phyloP scores from a whole-genome alignment of 2,329 filamentous ascomycete species.

The Lachnellula hyalina region DNA sequence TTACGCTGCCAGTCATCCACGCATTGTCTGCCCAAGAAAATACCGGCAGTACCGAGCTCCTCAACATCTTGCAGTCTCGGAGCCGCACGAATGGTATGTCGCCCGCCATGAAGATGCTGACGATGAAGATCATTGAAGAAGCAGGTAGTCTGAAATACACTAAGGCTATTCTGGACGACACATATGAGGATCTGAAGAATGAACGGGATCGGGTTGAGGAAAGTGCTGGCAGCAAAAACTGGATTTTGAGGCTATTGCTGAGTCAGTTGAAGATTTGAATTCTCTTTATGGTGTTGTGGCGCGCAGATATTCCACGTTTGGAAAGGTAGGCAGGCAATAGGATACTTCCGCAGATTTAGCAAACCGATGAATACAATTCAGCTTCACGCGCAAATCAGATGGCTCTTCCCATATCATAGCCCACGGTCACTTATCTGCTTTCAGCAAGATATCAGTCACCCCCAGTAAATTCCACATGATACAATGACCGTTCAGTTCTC shows the following conservation, averaged over 20 bases:
- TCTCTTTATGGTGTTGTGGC: neutral
- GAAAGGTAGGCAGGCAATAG: too few species aligned
- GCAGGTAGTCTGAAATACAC: slow-evolving; percentile 6
- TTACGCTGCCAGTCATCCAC: slow-evolving; percentile 5
- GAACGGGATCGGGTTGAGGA: neutral
- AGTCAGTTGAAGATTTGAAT: slow-evolving; percentile 1
- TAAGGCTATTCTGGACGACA: neutral
- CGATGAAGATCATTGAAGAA: neutral
- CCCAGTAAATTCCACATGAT: too few species aligned
- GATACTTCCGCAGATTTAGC: too few species aligned
- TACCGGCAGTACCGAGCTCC: neutral
- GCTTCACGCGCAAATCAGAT: too few species aligned
- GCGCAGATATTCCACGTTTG: too few species aligned
- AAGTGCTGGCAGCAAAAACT: neutral
- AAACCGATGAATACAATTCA: too few species aligned
- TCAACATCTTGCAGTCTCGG: slow-evolving; percentile 1
- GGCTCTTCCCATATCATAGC: too few species aligned
- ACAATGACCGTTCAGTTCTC: too few species aligned
- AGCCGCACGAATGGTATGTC: slow-evolving; percentile 1
- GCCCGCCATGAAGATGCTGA: neutral
- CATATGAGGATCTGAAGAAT: neutral
- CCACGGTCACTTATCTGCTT: too few species aligned
- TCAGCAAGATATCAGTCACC: too few species aligned
- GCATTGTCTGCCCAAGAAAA: neutral
- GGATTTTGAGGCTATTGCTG: neutral